Base-by-base conservation (phyloP, 2,329 filamentous ascomycete species). In the Fusarium anthophilum region DNA sequence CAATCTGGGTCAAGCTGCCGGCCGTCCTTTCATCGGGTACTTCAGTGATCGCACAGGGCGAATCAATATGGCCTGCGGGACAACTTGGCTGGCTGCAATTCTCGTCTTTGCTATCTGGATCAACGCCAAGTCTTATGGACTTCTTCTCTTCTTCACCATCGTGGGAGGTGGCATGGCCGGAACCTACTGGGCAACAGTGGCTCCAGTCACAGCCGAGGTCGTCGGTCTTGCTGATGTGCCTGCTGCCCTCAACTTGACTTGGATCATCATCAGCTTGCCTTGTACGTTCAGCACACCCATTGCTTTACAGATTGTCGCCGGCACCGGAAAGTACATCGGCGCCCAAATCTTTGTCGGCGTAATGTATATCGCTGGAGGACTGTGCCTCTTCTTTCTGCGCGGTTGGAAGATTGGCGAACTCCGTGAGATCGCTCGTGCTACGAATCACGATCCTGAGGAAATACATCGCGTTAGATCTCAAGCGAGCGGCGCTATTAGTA, bases 51-150 rank as follows among this genome's bases (percentile, higher is more conserved):
- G 82, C 4, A 86, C 91, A 13, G 93, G 94, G 0, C 87, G 93
- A 17, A 88, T 96, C 74, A 95, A 96, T 78, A 91, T 95, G 83
- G 91, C 92, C 2, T 87, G 84, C 6, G 79, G 88, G 2, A 90
- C 91, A 80, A 94, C 92, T 0, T 87, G 93, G 39, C 78, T 91
- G 6, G 88, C 88, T 4, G 91, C 89, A 12, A 68, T 95, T 3
- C 88, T 93, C 41, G 88, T 89, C 43, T 86, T 96, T 50, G 87
- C 92, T 26, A 86, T 96, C 39, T 96, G 94, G 94, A 90, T 91
- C 62, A 92, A 92, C 5, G 88, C 89, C 47, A 88, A 87, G 72
- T 80, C 79, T 17, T 93, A 90, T 71, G 91, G 89, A 2, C 89
- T 93, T 1, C 84, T 94, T 35, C 86, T 96, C 38, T 88, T 95